Percentiles rank a stretch among this genome's conserved stretches.
These are phyloP conservation scores for Ceratocystis ficicola DNA, from an alignment of 2,329 filamentous ascomycete species.

Conservation along the genomic window DNA sequence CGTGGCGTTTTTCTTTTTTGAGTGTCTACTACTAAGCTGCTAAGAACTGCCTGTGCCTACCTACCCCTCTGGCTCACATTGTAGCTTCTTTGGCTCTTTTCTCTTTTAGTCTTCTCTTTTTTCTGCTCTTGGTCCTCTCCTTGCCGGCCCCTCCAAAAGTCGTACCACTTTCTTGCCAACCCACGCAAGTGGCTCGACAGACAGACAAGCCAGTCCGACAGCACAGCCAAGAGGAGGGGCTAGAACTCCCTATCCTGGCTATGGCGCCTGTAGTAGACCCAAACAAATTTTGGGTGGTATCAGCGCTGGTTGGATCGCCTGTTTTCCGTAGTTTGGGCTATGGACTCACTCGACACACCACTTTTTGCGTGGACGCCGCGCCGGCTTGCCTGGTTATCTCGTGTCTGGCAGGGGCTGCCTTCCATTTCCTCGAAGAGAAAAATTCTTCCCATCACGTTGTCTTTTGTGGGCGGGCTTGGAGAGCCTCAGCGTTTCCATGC, in stretches of 20 bases:
- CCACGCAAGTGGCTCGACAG: background rate
- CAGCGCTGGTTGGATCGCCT: constrained; percentile 2
- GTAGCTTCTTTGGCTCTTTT: background rate
- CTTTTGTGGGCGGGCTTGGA: too few relatives aligned
- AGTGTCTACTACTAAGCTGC: too few relatives aligned
- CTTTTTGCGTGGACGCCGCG: too few relatives aligned
- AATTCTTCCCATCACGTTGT: too few relatives aligned
- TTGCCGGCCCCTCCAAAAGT: background rate
- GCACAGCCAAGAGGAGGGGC: background rate
- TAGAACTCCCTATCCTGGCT: constrained; percentile 7
- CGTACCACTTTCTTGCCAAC: constrained; percentile 2
- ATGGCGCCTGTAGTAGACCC: background rate
- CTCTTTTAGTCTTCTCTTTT: background rate
- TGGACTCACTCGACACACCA: too few relatives aligned
- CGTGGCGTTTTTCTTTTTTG: too few relatives aligned
- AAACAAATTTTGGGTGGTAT: background rate
- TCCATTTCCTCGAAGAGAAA: too few relatives aligned
- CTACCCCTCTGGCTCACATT: too few relatives aligned
- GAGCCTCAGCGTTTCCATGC: too few relatives aligned
- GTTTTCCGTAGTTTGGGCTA: background rate
- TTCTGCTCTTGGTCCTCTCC: background rate
- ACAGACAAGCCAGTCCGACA: background rate
- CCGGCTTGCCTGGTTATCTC: too few relatives aligned
- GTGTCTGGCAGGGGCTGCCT: too few relatives aligned
- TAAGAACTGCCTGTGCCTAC: too few relatives aligned